Evolutionary conservation across 352 stramenopile genomes (phyloP), one percentile per base, ranked within the genome.

Genomic region (Phytophthora macrochlamydospora): DNA sequence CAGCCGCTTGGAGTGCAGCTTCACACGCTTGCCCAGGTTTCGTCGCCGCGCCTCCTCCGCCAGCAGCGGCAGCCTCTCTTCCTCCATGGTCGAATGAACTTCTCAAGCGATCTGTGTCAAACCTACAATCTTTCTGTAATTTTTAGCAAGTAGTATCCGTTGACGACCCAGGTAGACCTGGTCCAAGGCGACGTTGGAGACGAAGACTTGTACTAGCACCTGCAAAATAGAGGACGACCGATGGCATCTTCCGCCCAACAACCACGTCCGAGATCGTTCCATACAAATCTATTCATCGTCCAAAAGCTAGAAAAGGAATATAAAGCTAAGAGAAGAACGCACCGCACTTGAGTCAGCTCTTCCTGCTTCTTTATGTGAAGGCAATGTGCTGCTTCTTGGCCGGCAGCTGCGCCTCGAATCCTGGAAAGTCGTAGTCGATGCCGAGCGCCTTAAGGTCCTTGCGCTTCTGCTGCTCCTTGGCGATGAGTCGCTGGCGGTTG

Each of bases 371-470:
- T 24, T 76, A 85, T 58, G 71, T 80, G 64, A 94, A 94, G 55
- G 75, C 65, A 60, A 94, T 85, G 72, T 94, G 84, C 69, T 84
- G 81, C 71, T 90, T 78, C 78, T 93, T 95, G 37, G 75, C 75
- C 9, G 85, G 81, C 58, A 82, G 68, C 57, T 89, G 76, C 29
- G 76, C 79, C 30, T 81, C 73, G 67, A 93, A 93, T 51, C 87
- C 87, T 3, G 79, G 79, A 59, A 94, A 95, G 3, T 92, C 82
- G 75, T 96, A 97, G 51, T 95, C 81, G 51, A 97, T 94, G 51
- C 90, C 90, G 11, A 93, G 67, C 29, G 84, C 84, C 57, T 82
- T 64, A 38, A 95, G 76, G 61, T 79, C 82, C 51, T 91, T 78
- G 51, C 90, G 85, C 73, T 95, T 95, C 54, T 81, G 69, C 49